phyloP scores from a whole-genome alignment of 176 grass and related monocot genomes.

The Oryza rufipogon region DNA sequence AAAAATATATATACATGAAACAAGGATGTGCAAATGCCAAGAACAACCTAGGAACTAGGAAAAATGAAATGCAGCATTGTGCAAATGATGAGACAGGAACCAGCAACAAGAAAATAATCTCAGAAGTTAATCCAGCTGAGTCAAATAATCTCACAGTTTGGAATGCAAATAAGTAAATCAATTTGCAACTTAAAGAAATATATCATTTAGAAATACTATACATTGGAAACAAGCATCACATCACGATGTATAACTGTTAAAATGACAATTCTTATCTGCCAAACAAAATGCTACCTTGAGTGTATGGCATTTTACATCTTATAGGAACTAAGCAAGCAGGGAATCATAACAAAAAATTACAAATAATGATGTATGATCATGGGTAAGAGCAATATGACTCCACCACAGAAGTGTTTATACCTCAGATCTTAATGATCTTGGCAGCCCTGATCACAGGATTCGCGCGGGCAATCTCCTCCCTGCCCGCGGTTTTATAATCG shows the following conservation, averaged over 20 bases:
- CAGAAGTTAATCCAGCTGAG: conserved; percentile 23
- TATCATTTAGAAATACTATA: background rate
- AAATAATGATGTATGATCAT: background rate
- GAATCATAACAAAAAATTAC: background rate
- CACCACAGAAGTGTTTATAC: conserved; percentile 33
- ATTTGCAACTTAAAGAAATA: background rate
- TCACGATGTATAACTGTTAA: background rate
- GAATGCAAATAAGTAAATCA: conserved; percentile 11
- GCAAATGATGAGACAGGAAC: background rate
- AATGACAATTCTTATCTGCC: background rate
- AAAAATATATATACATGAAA: background rate
- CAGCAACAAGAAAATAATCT: background rate
- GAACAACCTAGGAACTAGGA: background rate
- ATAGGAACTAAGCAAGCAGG: background rate
- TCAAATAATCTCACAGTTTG: conserved; percentile 4
- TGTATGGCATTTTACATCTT: background rate
- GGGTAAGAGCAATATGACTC: background rate
- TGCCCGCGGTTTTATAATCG: conserved; percentile 46
- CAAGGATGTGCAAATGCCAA: background rate
- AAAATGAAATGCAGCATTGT: background rate
- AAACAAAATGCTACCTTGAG: conserved; percentile 1
- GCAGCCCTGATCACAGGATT: conserved; percentile 55
- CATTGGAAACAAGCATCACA: background rate
- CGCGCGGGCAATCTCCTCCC: conserved; percentile 46
- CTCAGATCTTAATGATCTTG: conserved; percentile 63